Evolutionary conservation across 106 monocot species (phyloP), one percentile per base, ranked within the genome.

Genomic region (Dendrobium nobile): DNA sequence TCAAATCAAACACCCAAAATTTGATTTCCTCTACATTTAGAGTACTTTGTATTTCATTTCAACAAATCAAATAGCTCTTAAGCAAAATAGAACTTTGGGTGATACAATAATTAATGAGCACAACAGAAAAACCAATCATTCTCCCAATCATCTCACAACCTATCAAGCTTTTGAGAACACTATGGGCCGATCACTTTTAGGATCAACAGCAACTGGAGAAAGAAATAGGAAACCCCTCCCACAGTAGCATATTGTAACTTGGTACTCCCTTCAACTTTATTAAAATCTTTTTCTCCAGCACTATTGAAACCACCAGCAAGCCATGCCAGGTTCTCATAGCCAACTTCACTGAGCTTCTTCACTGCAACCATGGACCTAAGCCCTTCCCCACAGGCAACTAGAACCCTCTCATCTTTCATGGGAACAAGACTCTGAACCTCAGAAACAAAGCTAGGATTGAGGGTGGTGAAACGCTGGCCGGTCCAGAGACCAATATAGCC

Each of bases 371-470:
- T 31, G 2, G 97, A 95, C 96, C 97, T 87, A 54, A 94, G 87
- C 7, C 97, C 97, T 67, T 98, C 97, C 0, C 97, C 97, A 47
- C 92, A 98, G 37, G 94, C 97, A 19, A 98, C 92, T 48, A 98
- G 97, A 2, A 98, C 56, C 88, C 91, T 98, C 10, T 82, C 88
- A 18, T 92, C 88, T 80, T 86, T 92, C 81, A 82, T 84, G 11
- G 83, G 79, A 6, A 84, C 86, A 18, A 55, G 61, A 17, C 37
- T 56, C 70, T 84, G 84, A n/a, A 92, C 97, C 79, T 95, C 79
- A 16, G 67, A 47, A 56, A 98, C 43, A 77, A 98, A 98, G 47
- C 79, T 67, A 26, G 75, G 84, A 68, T 94, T 94, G 40, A 91
- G 73, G 83, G 86, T 79, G 65, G 94, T 94, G 81, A 98, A 77